These are phyloP conservation scores for Russula sp. DNA, from an alignment of 768 basidiomycete species.

Conservation along the genomic window DNA sequence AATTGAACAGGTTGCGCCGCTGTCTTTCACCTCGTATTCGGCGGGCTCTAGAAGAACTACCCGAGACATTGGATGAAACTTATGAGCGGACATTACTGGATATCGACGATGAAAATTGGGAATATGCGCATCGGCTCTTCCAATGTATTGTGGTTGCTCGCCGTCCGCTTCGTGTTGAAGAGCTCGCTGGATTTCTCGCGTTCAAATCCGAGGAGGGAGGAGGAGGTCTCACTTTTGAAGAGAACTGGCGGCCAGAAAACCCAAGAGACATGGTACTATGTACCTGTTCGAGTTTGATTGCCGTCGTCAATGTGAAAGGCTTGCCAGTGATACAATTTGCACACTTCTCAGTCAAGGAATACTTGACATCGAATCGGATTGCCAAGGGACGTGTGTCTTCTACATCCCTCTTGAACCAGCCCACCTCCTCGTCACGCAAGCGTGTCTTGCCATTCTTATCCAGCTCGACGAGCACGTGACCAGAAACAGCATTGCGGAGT, in stretches of 20 bases:
- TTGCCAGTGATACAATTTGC: background rate
- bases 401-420: background rate
- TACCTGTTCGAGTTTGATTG: background rate
- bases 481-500: background rate
- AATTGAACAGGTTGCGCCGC: background rate
- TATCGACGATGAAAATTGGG: background rate
- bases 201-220: background rate
- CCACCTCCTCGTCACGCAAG: background rate
- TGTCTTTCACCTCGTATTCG: background rate
- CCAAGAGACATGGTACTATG: background rate
- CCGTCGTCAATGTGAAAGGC: background rate
- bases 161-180: background rate
- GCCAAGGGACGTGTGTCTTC: background rate
- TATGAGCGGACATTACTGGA: background rate
- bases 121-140: background rate
- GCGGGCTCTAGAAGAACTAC: background rate
- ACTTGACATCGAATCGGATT: background rate
- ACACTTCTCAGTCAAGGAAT: background rate
- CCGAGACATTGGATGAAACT: background rate
- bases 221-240: background rate
- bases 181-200: background rate
- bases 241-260: background rate
- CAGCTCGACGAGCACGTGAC: background rate
- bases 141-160: background rate
- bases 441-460: background rate